These are phyloP conservation scores for Candida smagusa DNA, from an alignment of 1,139 yeast species.

Conservation along the genomic window DNA sequence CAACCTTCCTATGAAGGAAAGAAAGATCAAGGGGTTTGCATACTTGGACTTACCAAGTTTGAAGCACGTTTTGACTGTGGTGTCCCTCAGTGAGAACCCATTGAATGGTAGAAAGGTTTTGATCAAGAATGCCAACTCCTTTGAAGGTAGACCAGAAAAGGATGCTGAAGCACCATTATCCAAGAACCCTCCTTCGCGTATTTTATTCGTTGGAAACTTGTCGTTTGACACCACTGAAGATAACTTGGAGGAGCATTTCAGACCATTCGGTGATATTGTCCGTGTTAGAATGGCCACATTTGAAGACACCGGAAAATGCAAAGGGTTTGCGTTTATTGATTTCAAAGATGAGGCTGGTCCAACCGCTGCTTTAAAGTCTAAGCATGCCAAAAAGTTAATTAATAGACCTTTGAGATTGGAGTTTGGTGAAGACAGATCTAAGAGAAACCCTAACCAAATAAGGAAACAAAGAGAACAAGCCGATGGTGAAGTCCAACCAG, in stretches of 20 bases:
- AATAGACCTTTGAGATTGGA: constrained; percentile 83
- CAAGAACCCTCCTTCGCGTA: constrained; percentile 83
- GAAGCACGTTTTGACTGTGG: constrained; percentile 61
- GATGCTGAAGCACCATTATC: constrained; percentile 38
- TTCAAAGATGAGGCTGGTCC: constrained; percentile 80
- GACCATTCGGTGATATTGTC: constrained; percentile 73
- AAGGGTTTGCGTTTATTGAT: constrained; percentile 93
- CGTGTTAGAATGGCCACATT: constrained; percentile 94
- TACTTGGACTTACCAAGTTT: constrained; percentile 76
- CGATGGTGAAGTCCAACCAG: constrained; percentile 14
- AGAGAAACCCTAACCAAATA: constrained; percentile 54
- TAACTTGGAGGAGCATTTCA: constrained; percentile 70
- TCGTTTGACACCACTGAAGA: constrained; percentile 92
- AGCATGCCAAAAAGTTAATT: constrained; percentile 60
- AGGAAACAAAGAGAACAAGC: constrained; percentile 26
- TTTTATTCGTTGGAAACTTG: constrained; percentile 87
- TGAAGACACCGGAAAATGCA: constrained; percentile 93
- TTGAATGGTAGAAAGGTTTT: constrained; percentile 83
- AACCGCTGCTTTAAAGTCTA: constrained; percentile 76
- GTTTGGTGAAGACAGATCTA: constrained; percentile 92
- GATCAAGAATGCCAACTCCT: constrained; percentile 77
- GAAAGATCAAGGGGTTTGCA: constrained; percentile 81
- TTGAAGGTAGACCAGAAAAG: constrained; percentile 83
- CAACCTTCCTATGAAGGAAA: constrained; percentile 62
- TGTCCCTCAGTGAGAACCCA: constrained; percentile 64